Conservation (phyloP, 441 rosid genomes). For the Adansonia grandidieri region DNA sequence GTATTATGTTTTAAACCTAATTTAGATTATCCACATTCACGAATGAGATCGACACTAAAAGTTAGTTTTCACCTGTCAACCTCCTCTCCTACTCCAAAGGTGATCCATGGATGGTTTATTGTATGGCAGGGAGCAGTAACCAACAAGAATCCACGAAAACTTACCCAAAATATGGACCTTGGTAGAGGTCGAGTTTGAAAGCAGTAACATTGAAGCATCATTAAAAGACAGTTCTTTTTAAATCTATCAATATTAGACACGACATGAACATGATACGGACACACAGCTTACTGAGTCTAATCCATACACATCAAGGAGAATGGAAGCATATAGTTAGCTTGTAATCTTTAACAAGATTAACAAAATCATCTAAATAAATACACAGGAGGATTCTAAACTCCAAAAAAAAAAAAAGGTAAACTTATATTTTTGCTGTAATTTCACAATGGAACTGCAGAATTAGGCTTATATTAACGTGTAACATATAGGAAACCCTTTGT, state of each 20-base stretch:
- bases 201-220: background rate
- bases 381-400: background rate
- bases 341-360: background rate
- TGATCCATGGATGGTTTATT: too few species aligned
- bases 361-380: background rate
- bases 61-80: too few species aligned
- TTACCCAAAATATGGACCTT: background rate
- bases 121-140: too few species aligned
- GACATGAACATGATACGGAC: too few species aligned
- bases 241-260: background rate
- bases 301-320: background rate
- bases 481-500: too few species aligned
- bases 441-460: constrained; percentile 6
- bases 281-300: too few species aligned
- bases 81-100: too few species aligned
- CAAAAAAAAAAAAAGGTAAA: background rate
- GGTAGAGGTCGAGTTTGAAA: background rate
- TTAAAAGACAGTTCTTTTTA: background rate
- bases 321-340: background rate
- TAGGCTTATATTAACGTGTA: background rate
- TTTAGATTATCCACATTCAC: too few species aligned
- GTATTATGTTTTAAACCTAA: too few species aligned
- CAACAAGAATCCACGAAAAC: background rate
- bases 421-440: background rate
- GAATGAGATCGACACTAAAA: too few species aligned